phyloP scores from a whole-genome alignment of 768 basidiomycete genomes.

The Serendipita sp. region DNA sequence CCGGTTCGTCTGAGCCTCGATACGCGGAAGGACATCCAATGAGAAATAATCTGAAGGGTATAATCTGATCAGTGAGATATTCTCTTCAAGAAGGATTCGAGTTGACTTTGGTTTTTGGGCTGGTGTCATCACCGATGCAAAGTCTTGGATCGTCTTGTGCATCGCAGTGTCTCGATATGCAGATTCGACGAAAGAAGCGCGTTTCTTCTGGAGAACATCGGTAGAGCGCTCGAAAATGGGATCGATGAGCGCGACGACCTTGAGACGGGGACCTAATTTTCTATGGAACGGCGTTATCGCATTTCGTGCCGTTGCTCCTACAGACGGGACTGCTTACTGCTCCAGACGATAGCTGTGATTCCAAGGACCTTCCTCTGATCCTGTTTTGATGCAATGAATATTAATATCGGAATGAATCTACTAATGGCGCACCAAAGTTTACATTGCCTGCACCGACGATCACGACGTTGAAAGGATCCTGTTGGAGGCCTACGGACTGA shows the following conservation, averaged over 20 bases:
- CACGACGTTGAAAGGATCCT: slow-evolving; percentile 62
- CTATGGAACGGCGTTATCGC: slow-evolving; percentile 23
- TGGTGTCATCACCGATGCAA: slow-evolving; percentile 44
- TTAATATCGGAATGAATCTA: background rate
- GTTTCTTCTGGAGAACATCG: slow-evolving; percentile 66
- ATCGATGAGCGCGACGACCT: slow-evolving; percentile 89
- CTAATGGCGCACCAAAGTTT: slow-evolving; percentile 63
- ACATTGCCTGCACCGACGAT: slow-evolving; percentile 95
- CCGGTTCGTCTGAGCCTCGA: slow-evolving; percentile 60
- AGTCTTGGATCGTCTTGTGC: slow-evolving; percentile 76
- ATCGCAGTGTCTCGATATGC: slow-evolving; percentile 82
- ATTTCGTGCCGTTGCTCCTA: background rate
- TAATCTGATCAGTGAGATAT: background rate
- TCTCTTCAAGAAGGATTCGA: background rate
- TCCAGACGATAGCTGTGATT: slow-evolving; percentile 86
- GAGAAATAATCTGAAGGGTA: slow-evolving; percentile 48
- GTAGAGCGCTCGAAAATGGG: slow-evolving; percentile 71
- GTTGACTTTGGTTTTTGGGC: slow-evolving; percentile 40
- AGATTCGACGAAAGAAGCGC: slow-evolving; percentile 81
- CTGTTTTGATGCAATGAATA: slow-evolving; percentile 23
- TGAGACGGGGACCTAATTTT: slow-evolving; percentile 90
- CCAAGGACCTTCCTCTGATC: slow-evolving; percentile 81
- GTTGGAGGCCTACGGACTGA: background rate
- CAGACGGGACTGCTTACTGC: slow-evolving; percentile 36
- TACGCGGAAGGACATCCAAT: slow-evolving; percentile 90